These are phyloP conservation scores for Russula emetica DNA, from an alignment of 768 basidiomycete species.

Conservation along the genomic window DNA sequence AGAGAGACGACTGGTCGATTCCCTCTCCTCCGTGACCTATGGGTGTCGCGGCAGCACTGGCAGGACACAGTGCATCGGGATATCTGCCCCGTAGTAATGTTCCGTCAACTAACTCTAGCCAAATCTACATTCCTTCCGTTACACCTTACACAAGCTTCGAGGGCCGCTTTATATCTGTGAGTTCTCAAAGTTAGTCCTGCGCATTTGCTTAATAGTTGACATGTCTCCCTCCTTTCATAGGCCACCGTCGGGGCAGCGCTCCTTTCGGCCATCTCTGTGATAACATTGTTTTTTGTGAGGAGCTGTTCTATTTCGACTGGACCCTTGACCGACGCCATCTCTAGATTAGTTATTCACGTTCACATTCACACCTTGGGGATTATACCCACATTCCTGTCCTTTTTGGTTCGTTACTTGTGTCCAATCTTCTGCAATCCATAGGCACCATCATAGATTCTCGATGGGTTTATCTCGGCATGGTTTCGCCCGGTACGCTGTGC, in stretches of 20 bases:
- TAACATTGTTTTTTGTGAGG: conserved; percentile 29
- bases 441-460: conserved; percentile 34
- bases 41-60: neutral
- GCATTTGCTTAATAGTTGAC: neutral
- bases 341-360: conserved; percentile 27
- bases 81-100: neutral
- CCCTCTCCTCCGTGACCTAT: neutral
- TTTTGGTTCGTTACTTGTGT: conserved; percentile 34
- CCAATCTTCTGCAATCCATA: conserved; percentile 36
- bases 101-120: neutral
- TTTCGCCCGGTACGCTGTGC: conserved; percentile 31
- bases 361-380: conserved; percentile 23
- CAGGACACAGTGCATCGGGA: neutral
- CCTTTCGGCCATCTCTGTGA: conserved; percentile 32
- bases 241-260: conserved; percentile 31
- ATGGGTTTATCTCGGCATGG: conserved; percentile 33
- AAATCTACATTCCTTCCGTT: neutral
- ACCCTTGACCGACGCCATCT: neutral
- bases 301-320: too few relatives aligned
- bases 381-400: conserved; percentile 33
- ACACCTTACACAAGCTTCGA: neutral
- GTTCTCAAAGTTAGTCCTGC: neutral
- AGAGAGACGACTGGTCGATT: conserved; percentile 9
- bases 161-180: conserved; percentile 19
- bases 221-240: conserved; percentile 17